A percentile compares a stretch with the other conserved stretches of the same genome.
Conservation (phyloP, 2,329 filamentous ascomycete species). For the Aspergillus ruber region DNA sequence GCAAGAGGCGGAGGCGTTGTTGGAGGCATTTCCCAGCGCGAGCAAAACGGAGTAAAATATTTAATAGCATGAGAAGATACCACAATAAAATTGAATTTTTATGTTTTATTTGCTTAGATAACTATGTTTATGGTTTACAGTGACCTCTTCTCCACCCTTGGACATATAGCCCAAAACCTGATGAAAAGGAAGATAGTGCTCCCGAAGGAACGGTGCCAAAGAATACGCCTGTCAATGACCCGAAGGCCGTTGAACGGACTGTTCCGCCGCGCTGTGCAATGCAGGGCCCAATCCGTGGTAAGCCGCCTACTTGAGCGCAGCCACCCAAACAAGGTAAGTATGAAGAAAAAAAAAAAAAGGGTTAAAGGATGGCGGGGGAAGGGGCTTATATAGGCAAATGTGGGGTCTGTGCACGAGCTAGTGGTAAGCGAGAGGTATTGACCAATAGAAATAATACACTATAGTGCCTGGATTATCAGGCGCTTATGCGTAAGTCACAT, state of each 20-base stretch:
- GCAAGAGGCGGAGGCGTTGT: conserved; percentile 63
- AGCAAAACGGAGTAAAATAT: conserved; percentile 19
- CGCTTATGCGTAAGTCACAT: background rate
- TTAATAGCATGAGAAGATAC: background rate
- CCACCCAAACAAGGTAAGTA: conserved; percentile 48
- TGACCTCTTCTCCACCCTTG: conserved; percentile 30
- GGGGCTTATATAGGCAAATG: conserved; percentile 24
- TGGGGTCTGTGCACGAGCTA: conserved; percentile 15
- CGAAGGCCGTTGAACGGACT: conserved; percentile 44
- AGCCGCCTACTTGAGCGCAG: conserved; percentile 42
- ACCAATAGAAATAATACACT: conserved; percentile 9
- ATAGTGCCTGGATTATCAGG: conserved; percentile 11
- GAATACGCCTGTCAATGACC: conserved; percentile 45
- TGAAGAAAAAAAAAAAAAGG: conserved; percentile 39
- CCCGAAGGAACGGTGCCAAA: conserved; percentile 39
- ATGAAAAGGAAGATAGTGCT: conserved; percentile 34
- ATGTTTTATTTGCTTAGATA: too few relatives aligned
- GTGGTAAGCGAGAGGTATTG: conserved; percentile 21
- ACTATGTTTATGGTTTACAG: too few relatives aligned
- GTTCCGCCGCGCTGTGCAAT: conserved; percentile 54
- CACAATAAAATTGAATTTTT: too few relatives aligned
- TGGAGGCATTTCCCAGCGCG: conserved; percentile 39
- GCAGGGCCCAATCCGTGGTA: conserved; percentile 46
- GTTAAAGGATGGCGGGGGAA: conserved; percentile 12
- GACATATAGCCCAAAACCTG: conserved; percentile 26